Percentiles rank a stretch among this genome's conserved stretches.
Evolutionary conservation across 2,329 filamentous ascomycete species (phyloP).

Genomic region (Monosporascus sp.): DNA sequence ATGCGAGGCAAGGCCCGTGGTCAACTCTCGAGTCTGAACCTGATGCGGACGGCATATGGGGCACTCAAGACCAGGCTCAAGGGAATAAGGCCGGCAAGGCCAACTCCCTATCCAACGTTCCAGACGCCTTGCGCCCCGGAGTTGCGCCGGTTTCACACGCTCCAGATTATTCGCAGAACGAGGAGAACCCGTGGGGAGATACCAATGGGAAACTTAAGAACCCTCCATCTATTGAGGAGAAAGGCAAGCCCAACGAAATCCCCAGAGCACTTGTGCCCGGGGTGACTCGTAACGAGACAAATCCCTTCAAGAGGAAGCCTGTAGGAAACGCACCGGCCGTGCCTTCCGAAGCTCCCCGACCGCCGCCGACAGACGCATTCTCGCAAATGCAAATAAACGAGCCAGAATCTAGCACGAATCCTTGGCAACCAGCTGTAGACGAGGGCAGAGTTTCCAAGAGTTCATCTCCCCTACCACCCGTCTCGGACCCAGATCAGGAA

Average conservation of each 20-base stretch:
- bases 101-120: conserved; percentile 21
- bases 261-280: conserved; percentile 28
- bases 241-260: conserved; percentile 18
- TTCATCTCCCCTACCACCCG: conserved; percentile 19
- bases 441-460: conserved; percentile 18
- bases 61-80: conserved; percentile 5
- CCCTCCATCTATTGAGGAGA: conserved; percentile 5
- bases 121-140: conserved; percentile 29
- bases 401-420: conserved; percentile 33
- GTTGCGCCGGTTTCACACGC: conserved; percentile 9
- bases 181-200: conserved; percentile 33
- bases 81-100: conserved; percentile 4
- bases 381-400: conserved; percentile 39
- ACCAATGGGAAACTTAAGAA: conserved; percentile 3
- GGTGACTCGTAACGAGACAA: conserved; percentile 37
- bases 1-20: conserved; percentile 26
- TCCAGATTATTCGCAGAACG: conserved; percentile 24
- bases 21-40: conserved; percentile 27
- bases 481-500: conserved; percentile 22
- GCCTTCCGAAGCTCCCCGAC: conserved; percentile 11
- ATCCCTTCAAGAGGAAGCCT: conserved; percentile 50
- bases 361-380: conserved; percentile 32
- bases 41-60: conserved; percentile 26
- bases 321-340: conserved; percentile 16
- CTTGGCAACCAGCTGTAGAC: conserved; percentile 37